phyloP scores from a whole-genome alignment of 179 eudicot genomes.

The Silene coronaria region DNA sequence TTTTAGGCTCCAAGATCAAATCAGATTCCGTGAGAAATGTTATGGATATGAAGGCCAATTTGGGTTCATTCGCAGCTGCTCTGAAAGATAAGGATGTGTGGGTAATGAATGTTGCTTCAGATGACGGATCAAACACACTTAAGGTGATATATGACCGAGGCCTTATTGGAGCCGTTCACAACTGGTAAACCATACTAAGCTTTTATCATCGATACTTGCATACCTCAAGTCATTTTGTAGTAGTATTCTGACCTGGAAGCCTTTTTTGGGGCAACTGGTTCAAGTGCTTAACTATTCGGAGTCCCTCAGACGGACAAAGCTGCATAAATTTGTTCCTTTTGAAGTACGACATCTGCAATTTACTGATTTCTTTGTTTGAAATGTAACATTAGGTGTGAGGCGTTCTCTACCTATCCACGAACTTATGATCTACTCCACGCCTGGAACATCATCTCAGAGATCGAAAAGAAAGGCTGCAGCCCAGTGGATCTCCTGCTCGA shows the following conservation, averaged over 20 bases:
- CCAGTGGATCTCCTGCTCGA: slow-evolving; percentile 83
- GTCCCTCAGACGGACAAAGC: too few species aligned
- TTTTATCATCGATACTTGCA: background rate
- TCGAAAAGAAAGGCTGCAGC: slow-evolving; percentile 86
- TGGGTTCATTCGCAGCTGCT: slow-evolving; percentile 97
- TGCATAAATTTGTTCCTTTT: too few species aligned
- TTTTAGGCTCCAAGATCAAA: slow-evolving; percentile 67
- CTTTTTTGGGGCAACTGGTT: too few species aligned
- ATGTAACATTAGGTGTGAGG: slow-evolving; percentile 67
- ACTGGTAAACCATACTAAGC: slow-evolving; percentile 53
- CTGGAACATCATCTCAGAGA: slow-evolving; percentile 77
- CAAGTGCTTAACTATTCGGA: too few species aligned
- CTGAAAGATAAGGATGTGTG: slow-evolving; percentile 81
- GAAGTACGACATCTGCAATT: background rate
- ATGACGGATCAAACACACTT: slow-evolving; percentile 88
- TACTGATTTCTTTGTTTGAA: background rate
- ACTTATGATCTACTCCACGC: slow-evolving; percentile 97
- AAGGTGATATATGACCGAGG: slow-evolving; percentile 88
- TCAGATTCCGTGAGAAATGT: slow-evolving; percentile 74
- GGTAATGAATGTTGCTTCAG: slow-evolving; percentile 96
- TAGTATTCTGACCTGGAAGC: background rate
- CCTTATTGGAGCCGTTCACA: slow-evolving; percentile 75
- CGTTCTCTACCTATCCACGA: slow-evolving; percentile 94
- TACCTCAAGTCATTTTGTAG: background rate
- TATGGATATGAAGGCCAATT: slow-evolving; percentile 95